Conservation (phyloP, 2,329 filamentous ascomycete genomes). For the Colletotrichum limetticola region DNA sequence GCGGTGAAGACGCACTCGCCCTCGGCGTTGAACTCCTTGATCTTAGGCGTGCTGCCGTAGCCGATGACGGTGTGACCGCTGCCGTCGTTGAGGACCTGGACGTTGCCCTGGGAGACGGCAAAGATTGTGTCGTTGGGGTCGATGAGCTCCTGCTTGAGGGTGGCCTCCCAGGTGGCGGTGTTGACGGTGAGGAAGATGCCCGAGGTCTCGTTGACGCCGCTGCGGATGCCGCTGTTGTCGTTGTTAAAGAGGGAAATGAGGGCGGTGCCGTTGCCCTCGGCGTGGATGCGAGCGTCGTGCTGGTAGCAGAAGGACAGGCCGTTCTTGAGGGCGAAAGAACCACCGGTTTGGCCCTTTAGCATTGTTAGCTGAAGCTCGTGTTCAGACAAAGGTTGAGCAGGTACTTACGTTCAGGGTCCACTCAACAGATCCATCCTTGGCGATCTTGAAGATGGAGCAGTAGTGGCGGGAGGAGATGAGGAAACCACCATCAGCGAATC, state of each 20-base stretch:
- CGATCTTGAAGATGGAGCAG: constrained; percentile 57
- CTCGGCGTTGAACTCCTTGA: constrained; percentile 57
- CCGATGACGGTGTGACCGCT: constrained; percentile 65
- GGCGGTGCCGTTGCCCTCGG: constrained; percentile 36
- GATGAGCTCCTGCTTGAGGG: constrained; percentile 38
- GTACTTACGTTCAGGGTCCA: constrained; percentile 25
- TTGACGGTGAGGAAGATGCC: constrained; percentile 40
- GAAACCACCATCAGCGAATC: constrained; percentile 61
- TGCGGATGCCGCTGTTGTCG: constrained; percentile 40
- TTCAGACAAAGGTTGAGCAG: not conserved
- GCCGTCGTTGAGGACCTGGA: constrained; percentile 58
- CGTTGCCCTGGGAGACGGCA: constrained; percentile 59
- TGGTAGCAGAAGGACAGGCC: constrained; percentile 47
- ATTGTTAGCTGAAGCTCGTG: not conserved
- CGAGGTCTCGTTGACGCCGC: constrained; percentile 37
- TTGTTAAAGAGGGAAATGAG: constrained; percentile 49
- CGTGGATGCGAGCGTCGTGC: constrained; percentile 45
- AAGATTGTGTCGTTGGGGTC: constrained; percentile 45
- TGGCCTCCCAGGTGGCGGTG: constrained; percentile 42
- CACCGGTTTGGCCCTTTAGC: constrained; percentile 15
- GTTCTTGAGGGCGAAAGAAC: constrained; percentile 35
- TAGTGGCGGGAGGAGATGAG: constrained; percentile 64
- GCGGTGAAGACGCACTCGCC: constrained; percentile 63
- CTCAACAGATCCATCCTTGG: constrained; percentile 40
- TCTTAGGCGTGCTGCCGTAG: constrained; percentile 63